These are phyloP conservation scores for Cystobasidium sp. DNA, from an alignment of 1,284 basidiomycete genomes.

Conservation along the genomic window DNA sequence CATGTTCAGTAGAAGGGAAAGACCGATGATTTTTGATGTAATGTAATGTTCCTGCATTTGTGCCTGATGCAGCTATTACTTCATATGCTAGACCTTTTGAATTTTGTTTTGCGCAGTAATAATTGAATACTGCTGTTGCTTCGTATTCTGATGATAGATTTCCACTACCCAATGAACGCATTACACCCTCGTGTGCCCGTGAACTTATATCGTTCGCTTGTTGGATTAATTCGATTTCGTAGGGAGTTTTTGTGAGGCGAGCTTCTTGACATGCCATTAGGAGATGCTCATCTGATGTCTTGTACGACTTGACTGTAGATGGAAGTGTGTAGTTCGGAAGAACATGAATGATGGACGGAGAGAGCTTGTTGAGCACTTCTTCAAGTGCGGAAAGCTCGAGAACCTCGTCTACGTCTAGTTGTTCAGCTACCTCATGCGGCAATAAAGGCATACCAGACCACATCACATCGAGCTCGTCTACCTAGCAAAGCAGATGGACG, in stretches of 20 bases:
- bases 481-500: background rate
- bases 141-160: conserved; percentile 85
- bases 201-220: conserved; percentile 82
- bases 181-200: conserved; percentile 82
- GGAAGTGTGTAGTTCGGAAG: conserved; percentile 49
- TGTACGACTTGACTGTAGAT: conserved; percentile 60
- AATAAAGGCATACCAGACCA: conserved; percentile 84
- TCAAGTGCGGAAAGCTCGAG: conserved; percentile 62
- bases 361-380: conserved; percentile 26
- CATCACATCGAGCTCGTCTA: conserved; percentile 58
- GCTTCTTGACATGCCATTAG: conserved; percentile 74
- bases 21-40: conserved; percentile 66
- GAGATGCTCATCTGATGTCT: conserved; percentile 63
- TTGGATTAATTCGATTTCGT: conserved; percentile 72
- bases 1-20: conserved; percentile 42
- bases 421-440: conserved; percentile 63
- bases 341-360: conserved; percentile 38
- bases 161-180: conserved; percentile 68
- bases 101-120: conserved; percentile 79
- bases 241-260: conserved; percentile 72
- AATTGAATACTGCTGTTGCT: conserved; percentile 87
- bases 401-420: conserved; percentile 67
- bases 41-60: conserved; percentile 81
- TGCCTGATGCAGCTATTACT: conserved; percentile 83
- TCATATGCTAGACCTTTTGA: conserved; percentile 84